Evolutionary conservation across 306 rosid species (phyloP).

Genomic region (Crataegus laevigata): DNA sequence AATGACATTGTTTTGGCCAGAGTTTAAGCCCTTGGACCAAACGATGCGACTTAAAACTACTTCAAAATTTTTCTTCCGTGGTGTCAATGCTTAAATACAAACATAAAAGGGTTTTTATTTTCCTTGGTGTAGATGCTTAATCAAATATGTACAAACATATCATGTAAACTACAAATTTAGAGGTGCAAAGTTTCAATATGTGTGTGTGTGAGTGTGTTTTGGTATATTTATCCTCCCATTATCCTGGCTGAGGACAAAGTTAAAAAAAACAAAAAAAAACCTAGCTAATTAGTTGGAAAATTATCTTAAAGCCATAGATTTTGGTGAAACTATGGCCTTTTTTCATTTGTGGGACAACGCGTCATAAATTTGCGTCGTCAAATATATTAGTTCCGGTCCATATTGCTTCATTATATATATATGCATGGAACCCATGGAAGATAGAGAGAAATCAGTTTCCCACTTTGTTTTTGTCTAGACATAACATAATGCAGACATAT

Average conservation of each 20-base stretch:
- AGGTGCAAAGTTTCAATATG: not conserved
- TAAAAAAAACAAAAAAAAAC: not conserved
- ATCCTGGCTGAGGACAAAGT: not conserved
- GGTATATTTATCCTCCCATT: not conserved
- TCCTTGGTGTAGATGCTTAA: not conserved
- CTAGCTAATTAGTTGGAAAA: not conserved
- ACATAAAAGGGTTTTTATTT: not conserved
- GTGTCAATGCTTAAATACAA: not conserved
- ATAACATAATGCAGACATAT: not conserved
- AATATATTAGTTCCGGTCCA: not conserved
- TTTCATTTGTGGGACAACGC: not conserved
- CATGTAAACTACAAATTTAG: not conserved
- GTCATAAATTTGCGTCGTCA: not conserved
- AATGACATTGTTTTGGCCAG: not conserved
- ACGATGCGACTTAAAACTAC: not conserved
- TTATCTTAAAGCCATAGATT: conserved; percentile 17
- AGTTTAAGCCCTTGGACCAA: not conserved
- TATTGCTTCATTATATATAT: not conserved
- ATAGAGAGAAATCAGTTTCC: not conserved
- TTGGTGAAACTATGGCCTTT: conserved; percentile 16
- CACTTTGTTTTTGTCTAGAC: not conserved
- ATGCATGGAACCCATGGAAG: not conserved
- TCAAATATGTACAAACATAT: too few relatives aligned
- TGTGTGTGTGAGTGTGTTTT: not conserved
- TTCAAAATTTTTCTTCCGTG: not conserved